Evolutionary conservation across 1,284 basidiomycete species (phyloP).

Genomic region (Trichosporon sp.): DNA sequence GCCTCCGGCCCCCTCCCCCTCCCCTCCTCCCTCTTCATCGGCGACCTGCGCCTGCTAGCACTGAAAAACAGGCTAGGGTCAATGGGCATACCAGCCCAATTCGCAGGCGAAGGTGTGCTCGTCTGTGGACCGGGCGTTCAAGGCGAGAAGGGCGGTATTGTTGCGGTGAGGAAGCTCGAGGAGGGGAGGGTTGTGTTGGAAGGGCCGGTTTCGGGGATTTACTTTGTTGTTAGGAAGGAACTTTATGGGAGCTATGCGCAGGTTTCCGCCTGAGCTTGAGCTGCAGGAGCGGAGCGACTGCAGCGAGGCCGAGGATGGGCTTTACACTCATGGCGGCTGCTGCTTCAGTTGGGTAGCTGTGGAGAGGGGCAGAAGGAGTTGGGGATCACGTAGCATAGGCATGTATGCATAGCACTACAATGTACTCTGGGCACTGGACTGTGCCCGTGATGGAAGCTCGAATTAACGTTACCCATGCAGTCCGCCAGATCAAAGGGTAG

Average conservation of each 20-base stretch:
- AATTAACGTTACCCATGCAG: too few relatives aligned
- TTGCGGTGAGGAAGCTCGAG: conserved; percentile 79
- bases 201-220: conserved; percentile 78
- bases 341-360: too few relatives aligned
- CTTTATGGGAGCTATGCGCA: conserved; percentile 84
- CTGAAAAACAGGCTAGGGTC: conserved; percentile 70
- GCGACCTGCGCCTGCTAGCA: conserved; percentile 81
- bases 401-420: too few relatives aligned
- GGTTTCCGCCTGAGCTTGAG: conserved; percentile 54
- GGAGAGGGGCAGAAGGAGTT: too few relatives aligned
- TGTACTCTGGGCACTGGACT: too few relatives aligned
- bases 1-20: conserved; percentile 59
- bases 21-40: conserved; percentile 87
- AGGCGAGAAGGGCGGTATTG: conserved; percentile 58
- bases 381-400: too few relatives aligned
- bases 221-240: conserved; percentile 77
- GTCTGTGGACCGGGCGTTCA: conserved; percentile 63
- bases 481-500: too few relatives aligned
- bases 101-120: conserved; percentile 91
- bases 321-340: too few relatives aligned
- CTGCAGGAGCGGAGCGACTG: too few relatives aligned
- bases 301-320: too few relatives aligned
- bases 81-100: conserved; percentile 76
- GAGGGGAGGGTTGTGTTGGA: conserved; percentile 80
- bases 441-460: too few relatives aligned